Percentiles rank a stretch among this genome's conserved stretches.
Conservation (phyloP, 2,329 filamentous ascomycete genomes). For the Tolypocladium ovalisporum region DNA sequence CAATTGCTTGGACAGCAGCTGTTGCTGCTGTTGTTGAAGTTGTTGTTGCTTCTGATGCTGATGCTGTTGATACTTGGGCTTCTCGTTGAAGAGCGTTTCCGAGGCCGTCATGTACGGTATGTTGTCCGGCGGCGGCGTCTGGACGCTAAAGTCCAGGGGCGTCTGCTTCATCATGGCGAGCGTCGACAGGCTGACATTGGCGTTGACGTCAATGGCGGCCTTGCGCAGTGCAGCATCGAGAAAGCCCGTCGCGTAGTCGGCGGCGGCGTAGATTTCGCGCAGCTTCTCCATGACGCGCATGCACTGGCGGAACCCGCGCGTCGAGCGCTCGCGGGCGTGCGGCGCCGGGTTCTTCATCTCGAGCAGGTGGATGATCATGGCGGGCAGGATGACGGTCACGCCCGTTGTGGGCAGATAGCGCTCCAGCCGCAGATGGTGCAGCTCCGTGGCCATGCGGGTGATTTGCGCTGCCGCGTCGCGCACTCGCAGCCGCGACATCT, state of each 20-base stretch:
- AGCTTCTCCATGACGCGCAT: conserved; percentile 86
- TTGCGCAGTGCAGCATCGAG: conserved; percentile 86
- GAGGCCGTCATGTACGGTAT: conserved; percentile 30
- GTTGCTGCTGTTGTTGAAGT: no score
- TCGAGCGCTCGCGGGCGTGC: conserved; percentile 59
- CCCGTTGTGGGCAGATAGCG: conserved; percentile 78
- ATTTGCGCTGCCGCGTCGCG: conserved; percentile 77
- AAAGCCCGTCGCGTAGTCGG: conserved; percentile 93
- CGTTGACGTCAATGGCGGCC: conserved; percentile 62
- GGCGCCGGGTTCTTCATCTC: conserved; percentile 79
- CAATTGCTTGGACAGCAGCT: no score
- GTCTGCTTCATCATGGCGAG: conserved; percentile 24
- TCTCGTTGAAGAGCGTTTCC: conserved; percentile 26
- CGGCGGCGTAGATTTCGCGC: conserved; percentile 80
- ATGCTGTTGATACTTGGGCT: conserved; percentile 11
- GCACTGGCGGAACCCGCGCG: conserved; percentile 78
- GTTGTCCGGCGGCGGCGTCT: conserved; percentile 45
- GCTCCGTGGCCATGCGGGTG: conserved; percentile 68
- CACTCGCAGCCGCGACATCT: conserved; percentile 72
- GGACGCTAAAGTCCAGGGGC: conserved; percentile 25
- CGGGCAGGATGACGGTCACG: conserved; percentile 81
- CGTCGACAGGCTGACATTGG: conserved; percentile 20
- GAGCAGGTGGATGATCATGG: conserved; percentile 86
- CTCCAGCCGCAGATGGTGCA: conserved; percentile 64
- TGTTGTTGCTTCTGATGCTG: background rate